These are phyloP conservation scores for Solanum sitiens DNA, from an alignment of 257 asterid genomes.

Conservation along the genomic window DNA sequence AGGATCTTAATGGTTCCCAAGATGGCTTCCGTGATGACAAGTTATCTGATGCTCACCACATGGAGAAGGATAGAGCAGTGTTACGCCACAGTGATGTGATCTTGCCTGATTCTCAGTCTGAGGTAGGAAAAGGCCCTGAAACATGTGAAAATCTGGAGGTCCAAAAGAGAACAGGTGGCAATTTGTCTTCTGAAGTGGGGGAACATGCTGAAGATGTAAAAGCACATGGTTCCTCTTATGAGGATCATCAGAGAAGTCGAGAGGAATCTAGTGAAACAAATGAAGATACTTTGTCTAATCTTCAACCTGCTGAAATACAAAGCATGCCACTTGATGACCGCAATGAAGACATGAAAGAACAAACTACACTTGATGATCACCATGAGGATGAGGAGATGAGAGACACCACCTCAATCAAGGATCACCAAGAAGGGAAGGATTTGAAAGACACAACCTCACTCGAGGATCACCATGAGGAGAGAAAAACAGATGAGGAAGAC, in stretches of 20 bases:
- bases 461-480: not conserved
- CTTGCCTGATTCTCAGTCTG: not conserved
- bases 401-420: not conserved
- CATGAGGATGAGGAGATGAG: not conserved
- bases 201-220: slow-evolving; percentile 1
- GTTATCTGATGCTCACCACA: not conserved
- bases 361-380: not conserved
- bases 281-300: not conserved
- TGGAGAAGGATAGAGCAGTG: slow-evolving; percentile 12
- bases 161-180: not conserved
- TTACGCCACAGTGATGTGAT: slow-evolving; percentile 2
- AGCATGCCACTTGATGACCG: not conserved
- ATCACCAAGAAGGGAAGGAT: not conserved
- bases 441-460: not conserved
- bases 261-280: not conserved
- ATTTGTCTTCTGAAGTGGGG: not conserved
- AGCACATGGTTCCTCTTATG: not conserved
- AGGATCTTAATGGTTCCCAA: slow-evolving; percentile 15
- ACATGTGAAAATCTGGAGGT: not conserved
- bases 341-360: not conserved
- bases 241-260: not conserved
- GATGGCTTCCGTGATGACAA: slow-evolving; percentile 2
- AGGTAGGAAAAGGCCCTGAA: not conserved
- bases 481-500: not conserved
- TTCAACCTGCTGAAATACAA: not conserved